Evolutionary conservation across 495 filamentous ascomycete genomes (phyloP).

Genomic region (Annulohypoxylon bovei): DNA sequence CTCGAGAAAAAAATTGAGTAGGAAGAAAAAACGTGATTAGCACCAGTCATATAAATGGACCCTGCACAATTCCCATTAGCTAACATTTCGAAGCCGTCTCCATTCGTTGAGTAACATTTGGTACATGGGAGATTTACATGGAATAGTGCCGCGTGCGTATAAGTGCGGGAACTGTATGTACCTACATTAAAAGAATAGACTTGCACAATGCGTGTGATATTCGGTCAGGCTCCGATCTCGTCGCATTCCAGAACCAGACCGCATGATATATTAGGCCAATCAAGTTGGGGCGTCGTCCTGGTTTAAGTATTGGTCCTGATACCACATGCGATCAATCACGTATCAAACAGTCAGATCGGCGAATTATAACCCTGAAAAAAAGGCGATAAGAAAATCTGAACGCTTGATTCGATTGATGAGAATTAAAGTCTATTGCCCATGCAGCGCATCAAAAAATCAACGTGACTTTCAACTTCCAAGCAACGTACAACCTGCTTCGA

Average conservation of each 20-base stretch:
- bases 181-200: not conserved
- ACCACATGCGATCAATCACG: slow-evolving; percentile 39
- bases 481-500: slow-evolving; percentile 4
- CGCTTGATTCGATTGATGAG: slow-evolving; percentile 20
- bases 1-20: slow-evolving; percentile 4
- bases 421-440: slow-evolving; percentile 8
- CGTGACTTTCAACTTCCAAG: slow-evolving; percentile 10
- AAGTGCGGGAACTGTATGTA: not conserved
- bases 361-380: slow-evolving; percentile 29
- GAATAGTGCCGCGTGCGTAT: no score
- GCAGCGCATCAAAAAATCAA: slow-evolving; percentile 19
- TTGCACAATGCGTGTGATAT: slow-evolving; percentile 20
- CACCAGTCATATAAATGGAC: slow-evolving; percentile 39
- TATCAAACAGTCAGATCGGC: slow-evolving; percentile 43
- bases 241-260: slow-evolving; percentile 38
- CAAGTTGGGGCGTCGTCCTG: slow-evolving; percentile 15
- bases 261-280: slow-evolving; percentile 34
- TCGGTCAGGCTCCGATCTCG: slow-evolving; percentile 45
- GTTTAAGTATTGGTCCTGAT: slow-evolving; percentile 36
- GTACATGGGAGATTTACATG: not conserved
- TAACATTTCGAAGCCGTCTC: slow-evolving; percentile 28
- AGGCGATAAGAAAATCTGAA: slow-evolving; percentile 33
- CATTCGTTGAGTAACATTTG: slow-evolving; percentile 25
- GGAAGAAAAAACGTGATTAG: slow-evolving; percentile 34
- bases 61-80: slow-evolving; percentile 37